Evolutionary conservation across 2,329 filamentous ascomycete genomes (phyloP), one percentile per base, ranked within the genome.

Genomic region (Fusarium sarcochroum): DNA sequence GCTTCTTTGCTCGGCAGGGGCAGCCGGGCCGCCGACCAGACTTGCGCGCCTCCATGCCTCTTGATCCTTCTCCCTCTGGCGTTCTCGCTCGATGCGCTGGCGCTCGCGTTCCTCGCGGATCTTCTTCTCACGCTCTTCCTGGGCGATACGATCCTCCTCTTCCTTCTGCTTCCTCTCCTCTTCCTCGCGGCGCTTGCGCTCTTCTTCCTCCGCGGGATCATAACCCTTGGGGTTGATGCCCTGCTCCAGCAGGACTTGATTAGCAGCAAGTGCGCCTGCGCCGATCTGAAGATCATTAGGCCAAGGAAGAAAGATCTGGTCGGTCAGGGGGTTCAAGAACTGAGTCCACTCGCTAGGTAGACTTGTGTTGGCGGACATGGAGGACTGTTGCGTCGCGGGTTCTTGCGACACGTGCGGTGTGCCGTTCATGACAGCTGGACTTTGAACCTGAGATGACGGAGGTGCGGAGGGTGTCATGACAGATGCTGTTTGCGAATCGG

Each of bases 261-360:
- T 86, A 10, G 83, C 82, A 0, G 89, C 90, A 41, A 97, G 82
- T 3, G 89, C 89, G 35, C 93, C 92, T 17, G 82, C 81, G 32
- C 88, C 86, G 66, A 96, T 92, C 61, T 89, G 86, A 32, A 90
- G 87, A 66, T 93, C 89, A 27, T 83, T 83, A 1, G 93, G 93
- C 93, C 93, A 97, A 1, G 93, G 93, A 46, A 89, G 85, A 80
- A 94, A 97, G n/a, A 82, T 75, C 37, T 85, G 82, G 11, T 86
- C 84, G 10, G 84, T 84, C 18, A 85, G 78, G 0, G 88, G 86
- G 72, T 91, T 89, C 45, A 88, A 76, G 68, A 83, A 84, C 53
- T 81, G 80, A 51, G 78, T 80, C 61, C 87, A 79, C 52, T 81
- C 78, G 32, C 83, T 80, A 1, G 87, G 87, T 2, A 89, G 81